These are phyloP conservation scores for Marasmius oreades DNA, from an alignment of 1,284 basidiomycete genomes.

Conservation along the genomic window DNA sequence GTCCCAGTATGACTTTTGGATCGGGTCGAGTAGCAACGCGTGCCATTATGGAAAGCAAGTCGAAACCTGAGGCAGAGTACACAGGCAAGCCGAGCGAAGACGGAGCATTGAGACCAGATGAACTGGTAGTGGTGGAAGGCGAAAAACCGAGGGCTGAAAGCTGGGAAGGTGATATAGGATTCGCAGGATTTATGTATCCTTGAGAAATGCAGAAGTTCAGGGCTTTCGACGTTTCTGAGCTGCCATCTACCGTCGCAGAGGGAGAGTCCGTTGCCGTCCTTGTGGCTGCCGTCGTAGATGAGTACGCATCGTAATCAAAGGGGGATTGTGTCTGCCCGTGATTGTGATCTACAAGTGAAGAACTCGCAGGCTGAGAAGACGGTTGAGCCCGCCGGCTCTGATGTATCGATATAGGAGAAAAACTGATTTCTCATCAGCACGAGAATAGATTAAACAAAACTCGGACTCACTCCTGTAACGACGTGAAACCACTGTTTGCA, in stretches of 20 bases:
- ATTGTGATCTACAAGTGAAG: neutral
- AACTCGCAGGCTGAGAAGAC: neutral
- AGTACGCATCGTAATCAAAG: conserved; percentile 7
- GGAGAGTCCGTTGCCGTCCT: neutral
- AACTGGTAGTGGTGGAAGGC: conserved; percentile 1
- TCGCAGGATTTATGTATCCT: conserved; percentile 7
- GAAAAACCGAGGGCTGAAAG: conserved; percentile 6
- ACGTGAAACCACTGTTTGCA: conserved; percentile 38
- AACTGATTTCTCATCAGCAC: neutral
- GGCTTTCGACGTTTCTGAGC: neutral
- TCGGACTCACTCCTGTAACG: neutral
- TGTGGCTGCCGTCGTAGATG: neutral
- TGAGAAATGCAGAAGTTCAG: conserved; percentile 6
- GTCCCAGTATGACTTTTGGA: conserved; percentile 79
- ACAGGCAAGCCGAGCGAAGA: conserved; percentile 31
- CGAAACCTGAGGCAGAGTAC: conserved; percentile 89
- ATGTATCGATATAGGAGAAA: neutral
- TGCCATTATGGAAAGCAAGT: conserved; percentile 80
- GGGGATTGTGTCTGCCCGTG: neutral
- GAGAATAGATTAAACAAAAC: neutral
- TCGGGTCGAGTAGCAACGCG: conserved; percentile 74
- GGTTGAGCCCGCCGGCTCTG: neutral
- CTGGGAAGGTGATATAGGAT: conserved; percentile 5
- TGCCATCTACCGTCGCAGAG: neutral
- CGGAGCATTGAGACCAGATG: conserved; percentile 16